These are phyloP conservation scores for Penicillium angulare DNA, from an alignment of 495 filamentous ascomycete species.

Conservation along the genomic window DNA sequence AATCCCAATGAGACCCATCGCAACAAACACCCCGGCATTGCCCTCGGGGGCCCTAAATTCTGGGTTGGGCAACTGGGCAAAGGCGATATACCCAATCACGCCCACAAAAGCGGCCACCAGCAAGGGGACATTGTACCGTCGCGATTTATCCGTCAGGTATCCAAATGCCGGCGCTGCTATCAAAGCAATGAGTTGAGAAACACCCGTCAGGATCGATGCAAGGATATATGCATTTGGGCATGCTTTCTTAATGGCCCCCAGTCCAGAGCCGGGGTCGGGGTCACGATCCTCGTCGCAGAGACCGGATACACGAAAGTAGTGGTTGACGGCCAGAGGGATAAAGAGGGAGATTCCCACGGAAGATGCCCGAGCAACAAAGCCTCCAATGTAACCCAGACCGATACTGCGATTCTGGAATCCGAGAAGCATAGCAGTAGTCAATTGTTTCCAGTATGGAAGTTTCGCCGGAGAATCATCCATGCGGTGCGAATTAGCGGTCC, in stretches of 20 bases:
- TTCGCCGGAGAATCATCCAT: not conserved
- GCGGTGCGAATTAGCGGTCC: conserved; percentile 8
- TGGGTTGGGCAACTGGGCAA: conserved; percentile 69
- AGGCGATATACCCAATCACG: conserved; percentile 69
- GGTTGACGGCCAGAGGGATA: conserved; percentile 87
- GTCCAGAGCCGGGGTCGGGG: conserved; percentile 46
- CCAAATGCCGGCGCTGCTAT: conserved; percentile 85
- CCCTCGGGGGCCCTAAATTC: conserved; percentile 59
- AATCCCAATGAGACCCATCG: conserved; percentile 76
- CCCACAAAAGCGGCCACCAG: conserved; percentile 68
- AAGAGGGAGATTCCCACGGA: conserved; percentile 94
- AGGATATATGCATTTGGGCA: conserved; percentile 84
- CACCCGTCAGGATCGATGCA: conserved; percentile 79
- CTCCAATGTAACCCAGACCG: conserved; percentile 83
- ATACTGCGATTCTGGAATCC: conserved; percentile 75
- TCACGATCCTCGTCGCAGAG: conserved; percentile 65
- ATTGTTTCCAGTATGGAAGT: conserved; percentile 36
- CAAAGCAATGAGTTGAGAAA: conserved; percentile 82
- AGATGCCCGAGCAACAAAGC: conserved; percentile 93
- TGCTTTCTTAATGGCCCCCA: conserved; percentile 68
- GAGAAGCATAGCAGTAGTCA: conserved; percentile 66
- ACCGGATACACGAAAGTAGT: conserved; percentile 80
- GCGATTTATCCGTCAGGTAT: conserved; percentile 64
- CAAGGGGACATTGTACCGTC: conserved; percentile 68
- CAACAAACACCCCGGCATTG: conserved; percentile 64